Percentiles rank a stretch among this genome's conserved stretches.
These are phyloP conservation scores for Striga hermonthica DNA, from an alignment of 305 asterid genomes.

Conservation along the genomic window DNA sequence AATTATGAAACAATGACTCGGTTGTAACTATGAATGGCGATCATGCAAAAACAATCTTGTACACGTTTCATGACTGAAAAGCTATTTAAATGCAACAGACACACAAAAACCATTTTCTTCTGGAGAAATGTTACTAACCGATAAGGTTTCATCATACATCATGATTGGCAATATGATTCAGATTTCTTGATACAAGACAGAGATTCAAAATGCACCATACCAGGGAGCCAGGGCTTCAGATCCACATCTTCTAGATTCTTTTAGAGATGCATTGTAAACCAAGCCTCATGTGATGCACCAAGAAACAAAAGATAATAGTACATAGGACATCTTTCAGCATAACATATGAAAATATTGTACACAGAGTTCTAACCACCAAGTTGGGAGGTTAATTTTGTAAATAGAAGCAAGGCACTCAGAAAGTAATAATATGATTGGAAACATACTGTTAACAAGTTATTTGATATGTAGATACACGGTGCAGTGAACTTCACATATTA, in stretches of 20 bases:
- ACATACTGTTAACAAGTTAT: not conserved
- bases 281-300: conserved; percentile 18
- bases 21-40: conserved; percentile 13
- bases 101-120: not conserved
- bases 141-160: conserved; percentile 1
- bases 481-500: conserved; percentile 10
- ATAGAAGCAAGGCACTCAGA: conserved; percentile 13
- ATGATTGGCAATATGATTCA: conserved; percentile 16
- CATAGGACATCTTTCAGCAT: conserved; percentile 21
- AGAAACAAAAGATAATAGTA: not conserved
- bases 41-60: conserved; percentile 21
- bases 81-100: conserved; percentile 5
- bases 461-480: conserved; percentile 15
- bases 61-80: conserved; percentile 1
- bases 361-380: conserved; percentile 8
- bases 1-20: conserved; percentile 16
- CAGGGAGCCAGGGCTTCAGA: conserved; percentile 18
- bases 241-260: conserved; percentile 1
- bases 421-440: conserved; percentile 10
- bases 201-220: conserved; percentile 2
- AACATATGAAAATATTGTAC: conserved; percentile 12
- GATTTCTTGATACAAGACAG: conserved; percentile 9
- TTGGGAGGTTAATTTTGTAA: conserved; percentile 2
- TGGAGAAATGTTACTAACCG: not conserved
- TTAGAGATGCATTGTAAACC: not conserved